A percentile compares a stretch with the other conserved stretches of the same genome.
Evolutionary conservation across 805 yeast genomes (phyloP).

Genomic region (Candida oleophila): DNA sequence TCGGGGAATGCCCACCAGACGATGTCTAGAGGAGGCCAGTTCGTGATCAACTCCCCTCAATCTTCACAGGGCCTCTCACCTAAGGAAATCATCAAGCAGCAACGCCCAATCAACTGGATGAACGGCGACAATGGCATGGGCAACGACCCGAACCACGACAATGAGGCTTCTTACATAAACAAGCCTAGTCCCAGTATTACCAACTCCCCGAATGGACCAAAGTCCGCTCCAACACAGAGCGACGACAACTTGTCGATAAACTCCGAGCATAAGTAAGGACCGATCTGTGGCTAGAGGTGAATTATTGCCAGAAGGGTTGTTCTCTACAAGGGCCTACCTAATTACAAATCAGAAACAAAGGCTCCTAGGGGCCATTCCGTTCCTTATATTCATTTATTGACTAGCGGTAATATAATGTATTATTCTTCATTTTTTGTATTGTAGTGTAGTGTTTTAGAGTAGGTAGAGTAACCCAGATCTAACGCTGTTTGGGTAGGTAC

Average conservation of each 20-base stretch:
- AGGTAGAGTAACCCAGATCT: too few relatives aligned
- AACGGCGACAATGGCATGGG: neutral
- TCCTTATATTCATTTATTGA: too few relatives aligned
- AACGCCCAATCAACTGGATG: slow-evolving; percentile 7
- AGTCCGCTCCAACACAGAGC: neutral
- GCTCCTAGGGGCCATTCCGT: too few relatives aligned
- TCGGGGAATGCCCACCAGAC: slow-evolving; percentile 4
- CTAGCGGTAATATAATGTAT: too few relatives aligned
- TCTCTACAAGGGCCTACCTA: neutral
- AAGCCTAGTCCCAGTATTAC: neutral
- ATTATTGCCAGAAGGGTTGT: too few relatives aligned
- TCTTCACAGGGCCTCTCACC: slow-evolving; percentile 31
- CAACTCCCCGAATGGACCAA: slow-evolving; percentile 1
- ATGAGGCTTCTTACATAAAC: too few relatives aligned
- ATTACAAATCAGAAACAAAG: too few relatives aligned
- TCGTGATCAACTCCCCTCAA: slow-evolving; percentile 23
- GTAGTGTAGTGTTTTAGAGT: too few relatives aligned
- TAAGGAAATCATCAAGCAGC: slow-evolving; percentile 24
- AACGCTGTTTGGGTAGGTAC: too few relatives aligned
- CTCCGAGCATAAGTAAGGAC: slow-evolving; percentile 1
- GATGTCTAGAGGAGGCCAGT: slow-evolving; percentile 17
- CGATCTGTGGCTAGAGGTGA: too few relatives aligned
- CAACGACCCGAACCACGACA: neutral
- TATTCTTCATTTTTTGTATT: too few relatives aligned
- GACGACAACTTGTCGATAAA: slow-evolving; percentile 2